Base-by-base conservation (phyloP, 805 yeast species). In the Metschnikowia borealis region DNA sequence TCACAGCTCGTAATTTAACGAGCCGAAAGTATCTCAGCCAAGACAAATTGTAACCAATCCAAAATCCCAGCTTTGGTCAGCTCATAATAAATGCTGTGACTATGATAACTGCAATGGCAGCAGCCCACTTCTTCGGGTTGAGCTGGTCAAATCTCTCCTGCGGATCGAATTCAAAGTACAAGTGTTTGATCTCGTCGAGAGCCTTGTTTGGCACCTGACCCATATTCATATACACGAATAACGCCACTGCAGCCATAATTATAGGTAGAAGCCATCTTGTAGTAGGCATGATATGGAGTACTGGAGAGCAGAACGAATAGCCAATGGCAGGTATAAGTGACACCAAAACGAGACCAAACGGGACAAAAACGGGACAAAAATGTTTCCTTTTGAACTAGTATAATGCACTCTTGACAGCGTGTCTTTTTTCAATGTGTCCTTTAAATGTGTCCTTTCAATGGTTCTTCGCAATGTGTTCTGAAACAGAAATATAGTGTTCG, bases 151-250 rank as follows among this genome's bases (percentile, higher is more conserved):
- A 54, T 14, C 59, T 31, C 40, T 55, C 59, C 20, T 47, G 23
- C 2, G 59, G 59, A 23, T 55, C 56, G 37, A 29, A 55, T 26
- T 54, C 48, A 36, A 55, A 55, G 21, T 45, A 48, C 15, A 55
- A 31, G 11, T 47, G 33, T 20, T 44, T 37, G 11, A 44, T 44
- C 4, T 44, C 46, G 17, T 35, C 46, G 18, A 36, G 26, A 10
- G 39, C 39, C 17, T 36, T 23, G 35, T 21, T 44, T 0, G 17
- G 38, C 14, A 44, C 14, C 40, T 11, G 32, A 17, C 13, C 33
- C 4, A 3, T 17, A 3, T 15, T 34, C 17, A 17, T 36, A 21
- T 33, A 35, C 5, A 32, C 3, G 31, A 42, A 15, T 8, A 33
- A 8, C 6, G 20, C 18, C 32, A 21, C 38, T 13, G 34, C 18